phyloP scores from a whole-genome alignment of 805 yeast genomes.

The Yamadazyma sp. region DNA sequence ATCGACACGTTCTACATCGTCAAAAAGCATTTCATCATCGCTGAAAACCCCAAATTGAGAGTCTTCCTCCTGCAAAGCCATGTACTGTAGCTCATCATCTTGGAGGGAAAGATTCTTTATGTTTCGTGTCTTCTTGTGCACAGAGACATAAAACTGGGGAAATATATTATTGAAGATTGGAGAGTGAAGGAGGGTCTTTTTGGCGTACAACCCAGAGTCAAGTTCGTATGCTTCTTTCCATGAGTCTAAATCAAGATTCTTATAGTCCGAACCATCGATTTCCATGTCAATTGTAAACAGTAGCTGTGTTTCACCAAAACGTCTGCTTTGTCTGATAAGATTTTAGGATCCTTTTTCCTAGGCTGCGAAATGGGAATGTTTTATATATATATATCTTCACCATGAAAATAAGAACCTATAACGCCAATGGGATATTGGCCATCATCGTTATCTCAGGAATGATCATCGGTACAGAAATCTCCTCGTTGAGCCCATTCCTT shows the following conservation, averaged over 20 bases:
- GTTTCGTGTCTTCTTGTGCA: slow-evolving; percentile 33
- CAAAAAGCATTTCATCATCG: slow-evolving; percentile 29
- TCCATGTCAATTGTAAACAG: slow-evolving; percentile 11
- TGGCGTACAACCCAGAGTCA: slow-evolving; percentile 18
- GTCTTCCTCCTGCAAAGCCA: slow-evolving; percentile 34
- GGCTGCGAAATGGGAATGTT: slow-evolving; percentile 8
- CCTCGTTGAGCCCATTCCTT: slow-evolving; percentile 24
- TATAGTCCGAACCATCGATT: slow-evolving; percentile 13
- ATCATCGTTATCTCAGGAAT: slow-evolving; percentile 28
- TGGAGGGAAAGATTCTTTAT: slow-evolving; percentile 33
- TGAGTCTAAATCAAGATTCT: slow-evolving; percentile 9
- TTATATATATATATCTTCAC: too few species aligned
- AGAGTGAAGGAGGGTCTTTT: slow-evolving; percentile 41
- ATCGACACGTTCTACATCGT: too few species aligned
- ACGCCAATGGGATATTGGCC: slow-evolving; percentile 17
- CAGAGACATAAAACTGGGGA: slow-evolving; percentile 31
- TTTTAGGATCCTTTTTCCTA: too few species aligned
- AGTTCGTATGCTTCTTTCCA: slow-evolving; percentile 6
- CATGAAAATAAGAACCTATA: slow-evolving; percentile 19
- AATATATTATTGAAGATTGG: slow-evolving; percentile 38
- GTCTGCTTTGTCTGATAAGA: too few species aligned
- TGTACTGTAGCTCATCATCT: slow-evolving; percentile 37
- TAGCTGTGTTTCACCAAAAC: too few species aligned
- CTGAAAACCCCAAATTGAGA: slow-evolving; percentile 39
- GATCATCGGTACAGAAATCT: slow-evolving; percentile 29